phyloP scores from a whole-genome alignment of 495 filamentous ascomycete species.

The Sabuloglossum arenarium region DNA sequence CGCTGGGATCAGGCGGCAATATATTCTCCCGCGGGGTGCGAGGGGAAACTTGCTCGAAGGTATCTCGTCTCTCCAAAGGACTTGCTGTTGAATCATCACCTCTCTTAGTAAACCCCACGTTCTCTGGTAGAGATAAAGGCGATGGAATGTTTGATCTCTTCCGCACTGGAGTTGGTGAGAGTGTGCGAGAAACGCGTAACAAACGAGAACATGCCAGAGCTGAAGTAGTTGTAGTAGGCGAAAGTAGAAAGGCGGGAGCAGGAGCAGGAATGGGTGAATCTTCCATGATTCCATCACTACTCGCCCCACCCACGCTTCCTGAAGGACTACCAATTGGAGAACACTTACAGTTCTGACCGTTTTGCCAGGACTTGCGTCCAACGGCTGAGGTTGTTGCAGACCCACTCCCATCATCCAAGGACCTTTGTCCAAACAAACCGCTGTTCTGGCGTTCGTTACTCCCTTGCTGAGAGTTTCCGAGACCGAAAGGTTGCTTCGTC shows the following conservation, averaged over 20 bases:
- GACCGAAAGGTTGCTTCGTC: slow-evolving; percentile 47
- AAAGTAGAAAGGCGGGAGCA: slow-evolving; percentile 14
- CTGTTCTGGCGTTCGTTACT: slow-evolving; percentile 18
- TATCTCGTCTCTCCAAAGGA: slow-evolving; percentile 26
- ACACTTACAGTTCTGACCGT: slow-evolving; percentile 16
- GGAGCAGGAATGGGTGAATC: slow-evolving; percentile 18
- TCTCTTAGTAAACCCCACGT: slow-evolving; percentile 24
- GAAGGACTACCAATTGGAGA: slow-evolving; percentile 10
- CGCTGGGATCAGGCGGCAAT: slow-evolving; percentile 61
- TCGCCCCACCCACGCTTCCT: slow-evolving; percentile 11
- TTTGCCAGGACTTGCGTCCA: neutral
- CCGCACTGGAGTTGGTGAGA: slow-evolving; percentile 10
- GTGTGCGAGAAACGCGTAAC: slow-evolving; percentile 14
- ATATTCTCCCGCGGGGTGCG: slow-evolving; percentile 60
- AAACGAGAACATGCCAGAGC: slow-evolving; percentile 21
- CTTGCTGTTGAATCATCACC: slow-evolving; percentile 25
- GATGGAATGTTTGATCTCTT: slow-evolving; percentile 1
- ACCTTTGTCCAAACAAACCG: slow-evolving; percentile 20
- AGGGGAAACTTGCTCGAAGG: slow-evolving; percentile 36
- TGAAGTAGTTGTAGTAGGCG: slow-evolving; percentile 12
- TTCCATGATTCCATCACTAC: slow-evolving; percentile 14
- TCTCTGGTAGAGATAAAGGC: slow-evolving; percentile 7
- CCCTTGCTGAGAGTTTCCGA: slow-evolving; percentile 12
- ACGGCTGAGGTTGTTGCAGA: neutral
- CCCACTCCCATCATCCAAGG: slow-evolving; percentile 2